Evolutionary conservation across 257 asterid species (phyloP), one percentile per base, ranked within the genome.

Genomic region (Apocynum venetum): DNA sequence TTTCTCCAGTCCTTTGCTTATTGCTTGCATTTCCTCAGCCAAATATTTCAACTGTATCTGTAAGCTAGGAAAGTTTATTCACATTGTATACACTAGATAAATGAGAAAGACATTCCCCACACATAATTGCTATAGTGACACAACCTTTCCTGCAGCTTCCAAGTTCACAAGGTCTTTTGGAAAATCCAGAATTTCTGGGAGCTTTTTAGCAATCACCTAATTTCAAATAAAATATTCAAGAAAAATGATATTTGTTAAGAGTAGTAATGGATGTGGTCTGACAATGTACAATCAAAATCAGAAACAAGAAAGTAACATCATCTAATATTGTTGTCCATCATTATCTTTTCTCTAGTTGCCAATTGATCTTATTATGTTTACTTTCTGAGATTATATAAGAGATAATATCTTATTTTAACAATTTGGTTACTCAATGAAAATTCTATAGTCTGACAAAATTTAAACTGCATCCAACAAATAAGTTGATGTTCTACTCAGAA

Each of bases 21-120:
- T 79, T 61, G 96, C 90, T 82, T 88, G 96, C 98, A 92, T 93
- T 90, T 93, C 98, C 89, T 89, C 96, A 8, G 97, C 96, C 85
- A 91, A 85, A 83, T 83, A 88, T 87, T 93, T 93, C 46, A 90
- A 79, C 76, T 93, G 98, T 82, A 90, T 79, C 98, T 93, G 92
- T 84, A 84, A 25, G 73, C 47, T 43, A 78, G 48, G 55, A 74
- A 73, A 74, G 20, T 75, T 59, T 69, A 38, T 71, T 51, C 77
- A 53, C 73, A 76, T 38, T 49, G 47, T 43, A 71, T 53, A 55
- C 52, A 36, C 56, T 40, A 43, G 40, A 36, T 69, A 72, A 2
- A 51, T 6, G 41, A 74, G 69, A 17, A 46, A 79, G 17, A 36
- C 13, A 40, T 47, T 68, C 14, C 41, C 53, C 36, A 38, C 40